Evolutionary conservation across 768 basidiomycete species (phyloP).

Genomic region (Rossbeevera mucosa): DNA sequence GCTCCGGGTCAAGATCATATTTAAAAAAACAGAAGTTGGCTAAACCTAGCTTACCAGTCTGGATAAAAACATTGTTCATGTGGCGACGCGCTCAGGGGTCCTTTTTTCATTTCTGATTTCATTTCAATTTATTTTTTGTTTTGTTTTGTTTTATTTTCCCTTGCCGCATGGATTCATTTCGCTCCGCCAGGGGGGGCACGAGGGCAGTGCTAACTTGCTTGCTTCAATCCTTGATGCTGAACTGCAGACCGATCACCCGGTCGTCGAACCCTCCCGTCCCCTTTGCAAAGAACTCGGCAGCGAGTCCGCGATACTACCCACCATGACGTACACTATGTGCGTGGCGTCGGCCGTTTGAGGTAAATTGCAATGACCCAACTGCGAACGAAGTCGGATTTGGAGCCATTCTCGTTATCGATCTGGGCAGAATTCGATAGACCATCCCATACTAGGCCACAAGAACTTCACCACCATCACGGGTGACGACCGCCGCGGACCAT

Average conservation of each 20-base stretch:
- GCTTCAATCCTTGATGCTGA: too few species aligned
- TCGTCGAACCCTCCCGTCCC: too few species aligned
- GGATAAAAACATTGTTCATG: neutral
- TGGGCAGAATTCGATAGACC: neutral
- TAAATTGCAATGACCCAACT: neutral
- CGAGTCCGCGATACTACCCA: too few species aligned
- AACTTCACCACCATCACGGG: too few species aligned
- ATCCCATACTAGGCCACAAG: too few species aligned
- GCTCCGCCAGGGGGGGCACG: neutral
- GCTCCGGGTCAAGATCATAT: neutral
- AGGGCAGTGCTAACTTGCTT: neutral
- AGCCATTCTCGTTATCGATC: neutral
- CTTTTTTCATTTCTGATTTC: neutral
- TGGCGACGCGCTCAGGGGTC: neutral
- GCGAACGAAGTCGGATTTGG: neutral
- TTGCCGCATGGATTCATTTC: neutral
- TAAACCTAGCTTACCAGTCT: neutral
- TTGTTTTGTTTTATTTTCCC: neutral
- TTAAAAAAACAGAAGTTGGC: neutral
- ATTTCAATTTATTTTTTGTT: neutral
- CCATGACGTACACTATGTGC: too few species aligned
- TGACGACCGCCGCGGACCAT: too few species aligned
- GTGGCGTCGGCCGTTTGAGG: too few species aligned
- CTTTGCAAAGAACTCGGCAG: too few species aligned
- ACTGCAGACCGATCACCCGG: too few species aligned